Evolutionary conservation across 2,329 filamentous ascomycete species (phyloP), one percentile per base, ranked within the genome.

Genomic region (Colletotrichum tamarilloi): DNA sequence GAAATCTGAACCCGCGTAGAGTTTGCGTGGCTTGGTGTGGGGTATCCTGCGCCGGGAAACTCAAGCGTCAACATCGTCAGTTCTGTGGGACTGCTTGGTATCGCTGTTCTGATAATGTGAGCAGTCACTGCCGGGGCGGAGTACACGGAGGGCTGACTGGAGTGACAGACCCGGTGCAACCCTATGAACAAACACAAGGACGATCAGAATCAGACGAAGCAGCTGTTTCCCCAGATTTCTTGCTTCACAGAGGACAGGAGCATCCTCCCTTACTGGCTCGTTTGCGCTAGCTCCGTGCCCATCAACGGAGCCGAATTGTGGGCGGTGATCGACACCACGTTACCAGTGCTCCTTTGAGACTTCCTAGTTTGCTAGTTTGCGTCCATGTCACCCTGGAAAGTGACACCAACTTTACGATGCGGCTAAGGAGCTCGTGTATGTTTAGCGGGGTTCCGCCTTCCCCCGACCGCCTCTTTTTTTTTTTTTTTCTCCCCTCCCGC

Each of bases 181-280:
- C 38, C 14, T 11, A 9, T 16, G 52, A 35, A 32, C 30, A 8
- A 63, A 52, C 19, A 16, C 19, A 63, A 49, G 57, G 58, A 72
- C 65, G 69, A 72, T 72, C 38, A 38, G 49, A 63, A 72, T 62
- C 68, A 68, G 65, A 68, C 58, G 62, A 57, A 14, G 56, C 26
- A 42, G 52, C 38, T 42, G 35, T 35, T 68, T 72, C 68, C 65
- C 68, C 68, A 68, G 57, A 68, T 52, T 72, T 63, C 32, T 30
- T 19, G 8, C 60, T 52, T 12, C 35, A 52, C 60, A 60, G 19
- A 65, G n/a, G 24, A 24, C 11, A 14, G 24, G 26, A 52, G n/a
- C 14, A n/a, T 28, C 49, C 38, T 68, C 30, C 52, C 65, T 72
- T 12, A 72, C 65, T 72, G 57, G 64, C 24, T 22, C 38, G 12